Conservation (phyloP, 768 basidiomycete species). For the Russula olivacea region DNA sequence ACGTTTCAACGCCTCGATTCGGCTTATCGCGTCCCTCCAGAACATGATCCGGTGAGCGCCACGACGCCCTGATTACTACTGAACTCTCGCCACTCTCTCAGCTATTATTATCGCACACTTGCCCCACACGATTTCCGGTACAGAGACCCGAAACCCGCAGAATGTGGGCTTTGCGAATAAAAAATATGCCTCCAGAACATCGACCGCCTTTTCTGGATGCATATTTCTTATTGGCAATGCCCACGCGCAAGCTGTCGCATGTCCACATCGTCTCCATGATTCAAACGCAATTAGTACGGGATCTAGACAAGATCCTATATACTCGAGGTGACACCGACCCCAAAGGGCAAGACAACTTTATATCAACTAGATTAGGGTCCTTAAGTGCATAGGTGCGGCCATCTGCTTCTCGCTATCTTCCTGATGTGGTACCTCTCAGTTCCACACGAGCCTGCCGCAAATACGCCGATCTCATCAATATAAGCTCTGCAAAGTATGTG, state of each 20-base stretch:
- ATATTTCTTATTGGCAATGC: too few species aligned
- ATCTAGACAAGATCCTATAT: background rate
- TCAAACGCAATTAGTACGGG: background rate
- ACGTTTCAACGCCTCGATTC: too few species aligned
- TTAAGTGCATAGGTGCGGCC: background rate
- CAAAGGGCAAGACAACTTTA: background rate
- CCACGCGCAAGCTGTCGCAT: background rate
- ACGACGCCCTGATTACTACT: too few species aligned
- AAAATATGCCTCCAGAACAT: too few species aligned
- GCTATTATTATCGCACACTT: too few species aligned
- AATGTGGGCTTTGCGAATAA: too few species aligned
- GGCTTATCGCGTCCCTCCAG: too few species aligned
- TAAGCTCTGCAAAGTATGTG: slow-evolving; percentile 7
- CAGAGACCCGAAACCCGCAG: too few species aligned
- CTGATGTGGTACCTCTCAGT: slow-evolving; percentile 1
- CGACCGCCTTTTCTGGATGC: too few species aligned
- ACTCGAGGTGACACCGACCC: background rate
- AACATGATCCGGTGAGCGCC: background rate
- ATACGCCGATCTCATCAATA: slow-evolving; percentile 13
- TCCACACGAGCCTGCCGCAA: slow-evolving; percentile 9
- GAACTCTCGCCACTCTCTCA: too few species aligned
- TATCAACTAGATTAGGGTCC: background rate
- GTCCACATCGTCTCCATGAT: background rate
- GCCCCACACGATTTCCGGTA: too few species aligned
- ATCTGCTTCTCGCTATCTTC: background rate